Base-by-base conservation (phyloP, 768 basidiomycete genomes). In the Clavulina sp. region DNA sequence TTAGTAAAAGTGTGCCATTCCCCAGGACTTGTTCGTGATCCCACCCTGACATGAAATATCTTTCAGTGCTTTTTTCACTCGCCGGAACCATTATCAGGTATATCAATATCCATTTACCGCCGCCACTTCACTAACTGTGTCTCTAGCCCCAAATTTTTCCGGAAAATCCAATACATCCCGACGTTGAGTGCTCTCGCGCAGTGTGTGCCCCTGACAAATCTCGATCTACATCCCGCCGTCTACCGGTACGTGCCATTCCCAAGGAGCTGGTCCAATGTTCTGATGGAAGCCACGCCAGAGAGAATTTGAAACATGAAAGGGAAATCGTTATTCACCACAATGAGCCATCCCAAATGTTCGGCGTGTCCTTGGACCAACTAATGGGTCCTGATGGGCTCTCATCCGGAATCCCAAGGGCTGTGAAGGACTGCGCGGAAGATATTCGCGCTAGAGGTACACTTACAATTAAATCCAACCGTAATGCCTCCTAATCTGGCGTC, bases 1-100 rank as follows among this genome's bases (percentile, higher is more conserved):
- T 87, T 65, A 79, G 86, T 3, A 89, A 86, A 65, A 87, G 86
- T 85, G 52, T 19, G 76, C 53, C 23, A 13, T 46, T 46, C 9
- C 26, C 13, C 13, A 46, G 26, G 43, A 9, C 19, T n/a, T n/a
- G n/a, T 38, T 38, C 9, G 43, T 9, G 43, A 9, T 13, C 26
- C 24, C 9, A 13, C 26, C 36, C 13, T 52, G 60, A 57, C 7
- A 55, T 48, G 47, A 32, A 18, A 6, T 19, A 26, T 48, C 43
- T 48, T 55, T 19, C 54, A 89, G 86, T 88, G 85, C 66, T 91
- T 2, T 87, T 91, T 63, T 87, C 86, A 6, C 68, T 89, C 44
- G 86, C 86, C 29, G 84, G 85, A 2, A 82, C 86, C 36, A 79
- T 88, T 55, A 85, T 91, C 60, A 87, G 82, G 81, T 83, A 53